A percentile compares a stretch with the other conserved stretches of the same genome.
These are phyloP conservation scores for Chaetomiaceae sp. DNA, from an alignment of 2,329 filamentous ascomycete species.

Conservation along the genomic window DNA sequence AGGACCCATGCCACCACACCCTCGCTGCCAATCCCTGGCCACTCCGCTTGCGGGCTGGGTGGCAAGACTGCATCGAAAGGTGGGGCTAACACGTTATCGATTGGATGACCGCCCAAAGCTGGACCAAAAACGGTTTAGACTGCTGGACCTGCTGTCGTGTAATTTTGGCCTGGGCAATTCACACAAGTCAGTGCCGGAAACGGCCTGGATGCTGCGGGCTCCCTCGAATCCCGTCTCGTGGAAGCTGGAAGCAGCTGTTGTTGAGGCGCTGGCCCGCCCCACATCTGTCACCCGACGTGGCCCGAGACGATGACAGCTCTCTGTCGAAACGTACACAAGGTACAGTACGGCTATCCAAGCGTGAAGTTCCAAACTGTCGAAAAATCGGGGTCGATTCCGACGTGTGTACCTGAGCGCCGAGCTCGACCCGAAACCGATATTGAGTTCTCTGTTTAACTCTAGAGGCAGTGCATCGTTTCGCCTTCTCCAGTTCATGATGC, in stretches of 20 bases:
- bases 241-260: constrained; percentile 14
- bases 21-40: constrained; percentile 25
- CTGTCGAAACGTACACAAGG: no score
- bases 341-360: neutral
- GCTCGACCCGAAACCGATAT: neutral
- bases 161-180: constrained; percentile 27
- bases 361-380: neutral
- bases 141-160: constrained; percentile 23
- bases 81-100: constrained; percentile 12
- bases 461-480: constrained; percentile 1
- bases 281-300: constrained; percentile 26
- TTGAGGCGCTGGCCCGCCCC: constrained; percentile 10
- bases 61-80: constrained; percentile 24
- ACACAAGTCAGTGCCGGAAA: constrained; percentile 27
- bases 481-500: no score
- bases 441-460: no score
- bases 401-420: no score
- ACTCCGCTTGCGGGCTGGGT: constrained; percentile 25
- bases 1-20: constrained; percentile 26
- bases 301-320: constrained; percentile 15
- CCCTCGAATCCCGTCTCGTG: constrained; percentile 7
- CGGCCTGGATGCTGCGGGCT: constrained; percentile 21
- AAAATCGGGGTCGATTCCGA: no score
- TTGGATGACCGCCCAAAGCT: constrained; percentile 13
- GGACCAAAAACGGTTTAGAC: constrained; percentile 16